Conservation (phyloP, 768 basidiomycete species). For the Artomyces pyxidatus region DNA sequence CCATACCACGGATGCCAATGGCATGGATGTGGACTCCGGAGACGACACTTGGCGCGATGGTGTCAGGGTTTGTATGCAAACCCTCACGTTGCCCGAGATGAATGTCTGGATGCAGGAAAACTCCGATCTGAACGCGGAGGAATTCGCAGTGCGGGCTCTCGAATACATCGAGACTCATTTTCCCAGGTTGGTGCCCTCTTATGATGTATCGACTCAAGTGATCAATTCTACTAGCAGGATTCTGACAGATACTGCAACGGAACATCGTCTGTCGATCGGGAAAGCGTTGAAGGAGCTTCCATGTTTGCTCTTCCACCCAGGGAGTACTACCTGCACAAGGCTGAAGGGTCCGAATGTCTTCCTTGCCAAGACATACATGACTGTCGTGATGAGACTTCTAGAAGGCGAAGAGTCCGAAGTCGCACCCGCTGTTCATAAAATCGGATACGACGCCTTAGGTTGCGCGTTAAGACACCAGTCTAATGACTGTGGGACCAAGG, state of each 20-base stretch:
- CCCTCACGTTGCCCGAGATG: not conserved
- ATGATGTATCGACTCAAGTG: not conserved
- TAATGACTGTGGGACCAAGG: slow-evolving; percentile 14
- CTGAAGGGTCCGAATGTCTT: slow-evolving; percentile 5
- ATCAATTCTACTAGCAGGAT: slow-evolving; percentile 3
- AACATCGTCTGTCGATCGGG: slow-evolving; percentile 1
- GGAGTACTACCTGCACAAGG: slow-evolving; percentile 9
- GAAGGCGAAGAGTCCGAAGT: slow-evolving; percentile 40
- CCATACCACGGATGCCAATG: not conserved
- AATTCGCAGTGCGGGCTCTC: too few species aligned
- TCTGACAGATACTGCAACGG: slow-evolving; percentile 2
- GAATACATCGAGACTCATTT: too few species aligned
- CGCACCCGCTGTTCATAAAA: slow-evolving; percentile 36
- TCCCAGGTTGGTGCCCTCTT: too few species aligned
- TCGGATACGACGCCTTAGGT: slow-evolving; percentile 33
- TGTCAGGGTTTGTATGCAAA: not conserved
- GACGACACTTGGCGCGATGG: not conserved
- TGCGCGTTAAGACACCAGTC: slow-evolving; percentile 36
- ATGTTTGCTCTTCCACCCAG: slow-evolving; percentile 8
- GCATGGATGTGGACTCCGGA: not conserved
- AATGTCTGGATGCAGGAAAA: not conserved
- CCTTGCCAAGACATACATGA: slow-evolving; percentile 26
- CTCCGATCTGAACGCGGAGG: not conserved
- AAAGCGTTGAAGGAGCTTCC: slow-evolving; percentile 8
- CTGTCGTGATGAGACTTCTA: slow-evolving; percentile 33